Evolutionary conservation across 2,329 filamentous ascomycete genomes (phyloP).

Genomic region (Domatiomyces globalis): DNA sequence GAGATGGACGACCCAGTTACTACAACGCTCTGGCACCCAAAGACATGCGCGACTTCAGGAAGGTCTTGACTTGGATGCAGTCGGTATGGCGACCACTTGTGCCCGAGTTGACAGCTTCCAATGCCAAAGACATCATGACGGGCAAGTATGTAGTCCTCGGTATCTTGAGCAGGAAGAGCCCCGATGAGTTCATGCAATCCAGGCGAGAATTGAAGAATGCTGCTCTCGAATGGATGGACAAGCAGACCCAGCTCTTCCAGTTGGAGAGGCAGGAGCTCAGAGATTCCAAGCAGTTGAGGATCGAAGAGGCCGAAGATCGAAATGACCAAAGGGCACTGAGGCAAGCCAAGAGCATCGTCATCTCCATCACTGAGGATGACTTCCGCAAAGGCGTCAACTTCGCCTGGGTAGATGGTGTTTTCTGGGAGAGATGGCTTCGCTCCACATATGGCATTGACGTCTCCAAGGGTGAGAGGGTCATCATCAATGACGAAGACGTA

Average conservation of each 20-base stretch:
- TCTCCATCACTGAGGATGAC: conserved; percentile 69
- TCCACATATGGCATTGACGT: conserved; percentile 91
- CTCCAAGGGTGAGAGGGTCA: conserved; percentile 70
- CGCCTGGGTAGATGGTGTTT: conserved; percentile 91
- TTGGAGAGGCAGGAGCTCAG: conserved; percentile 84
- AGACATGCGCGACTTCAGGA: conserved; percentile 78
- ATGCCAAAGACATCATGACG: conserved; percentile 89
- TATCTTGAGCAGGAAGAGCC: conserved; percentile 65
- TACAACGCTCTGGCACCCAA: conserved; percentile 75
- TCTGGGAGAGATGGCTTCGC: conserved; percentile 94
- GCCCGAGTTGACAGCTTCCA: conserved; percentile 78
- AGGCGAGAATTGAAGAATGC: conserved; percentile 90
- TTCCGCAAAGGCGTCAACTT: conserved; percentile 83
- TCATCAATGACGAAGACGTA: conserved; percentile 96
- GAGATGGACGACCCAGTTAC: conserved; percentile 80
- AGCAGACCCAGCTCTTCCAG: conserved; percentile 81
- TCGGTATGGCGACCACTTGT: conserved; percentile 93
- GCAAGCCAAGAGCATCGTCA: conserved; percentile 76
- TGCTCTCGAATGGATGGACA: conserved; percentile 95
- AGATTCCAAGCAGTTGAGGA: conserved; percentile 84
- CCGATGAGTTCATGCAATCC: conserved; percentile 62
- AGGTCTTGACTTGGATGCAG: conserved; percentile 83
- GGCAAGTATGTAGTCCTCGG: conserved; percentile 89
- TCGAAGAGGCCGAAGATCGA: conserved; percentile 90
- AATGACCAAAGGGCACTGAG: conserved; percentile 76